Conservation (phyloP, 1,139 yeast species). For the Geotrichum candidum region DNA sequence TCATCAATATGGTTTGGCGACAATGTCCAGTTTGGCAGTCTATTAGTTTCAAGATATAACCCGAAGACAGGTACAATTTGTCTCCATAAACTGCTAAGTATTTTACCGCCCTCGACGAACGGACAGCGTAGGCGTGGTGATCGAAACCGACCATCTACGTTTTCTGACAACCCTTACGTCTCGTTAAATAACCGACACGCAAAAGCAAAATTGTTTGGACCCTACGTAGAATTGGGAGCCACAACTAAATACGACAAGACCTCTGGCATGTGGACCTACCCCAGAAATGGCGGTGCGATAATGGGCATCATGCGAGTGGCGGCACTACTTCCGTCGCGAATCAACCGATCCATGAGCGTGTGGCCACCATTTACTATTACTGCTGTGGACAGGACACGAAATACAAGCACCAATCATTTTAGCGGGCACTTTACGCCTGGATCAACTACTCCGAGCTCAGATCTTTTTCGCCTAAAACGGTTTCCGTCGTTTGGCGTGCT, state of each 20-base stretch:
- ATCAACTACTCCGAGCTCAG: constrained; percentile 13
- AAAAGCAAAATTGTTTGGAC: constrained; percentile 12
- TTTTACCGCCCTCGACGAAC: constrained; percentile 14
- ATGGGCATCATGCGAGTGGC: constrained; percentile 21
- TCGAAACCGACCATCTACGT: constrained; percentile 8
- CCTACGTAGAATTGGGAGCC: constrained; percentile 11
- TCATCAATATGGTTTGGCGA: constrained; percentile 32
- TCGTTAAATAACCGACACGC: constrained; percentile 13
- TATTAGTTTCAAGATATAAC: constrained; percentile 27
- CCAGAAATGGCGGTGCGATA: constrained; percentile 11
- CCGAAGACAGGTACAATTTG: constrained; percentile 22
- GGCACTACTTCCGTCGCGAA: constrained; percentile 20
- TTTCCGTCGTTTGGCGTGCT: constrained; percentile 22
- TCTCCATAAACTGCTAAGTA: constrained; percentile 18
- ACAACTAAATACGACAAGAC: constrained; percentile 5
- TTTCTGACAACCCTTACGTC: constrained; percentile 17
- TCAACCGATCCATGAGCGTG: constrained; percentile 23
- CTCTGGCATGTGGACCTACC: constrained; percentile 17
- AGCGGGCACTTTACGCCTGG: constrained; percentile 21
- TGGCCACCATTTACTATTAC: constrained; percentile 28
- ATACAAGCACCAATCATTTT: constrained; percentile 23
- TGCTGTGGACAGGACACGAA: constrained; percentile 23
- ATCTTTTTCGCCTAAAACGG: constrained; percentile 22
- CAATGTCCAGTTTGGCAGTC: constrained; percentile 26
- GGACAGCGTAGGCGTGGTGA: background rate